Evolutionary conservation across 306 rosid species (phyloP).

Genomic region (Medicago ruthenica): DNA sequence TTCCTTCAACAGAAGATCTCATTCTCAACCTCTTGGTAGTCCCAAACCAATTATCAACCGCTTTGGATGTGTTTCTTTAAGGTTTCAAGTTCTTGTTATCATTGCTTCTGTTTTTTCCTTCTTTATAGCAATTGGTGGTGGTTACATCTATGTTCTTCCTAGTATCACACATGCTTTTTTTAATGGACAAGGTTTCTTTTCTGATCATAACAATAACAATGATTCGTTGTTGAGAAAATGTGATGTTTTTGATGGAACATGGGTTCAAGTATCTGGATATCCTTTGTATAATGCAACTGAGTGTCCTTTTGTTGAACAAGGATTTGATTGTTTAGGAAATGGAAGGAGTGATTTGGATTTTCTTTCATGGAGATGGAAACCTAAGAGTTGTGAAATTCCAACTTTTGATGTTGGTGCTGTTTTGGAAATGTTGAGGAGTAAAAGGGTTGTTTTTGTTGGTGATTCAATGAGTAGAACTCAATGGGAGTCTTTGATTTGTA

Average conservation of each 20-base stretch:
- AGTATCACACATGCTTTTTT: conserved; percentile 58
- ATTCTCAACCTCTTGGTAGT: conserved; percentile 43
- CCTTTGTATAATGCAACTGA: conserved; percentile 80
- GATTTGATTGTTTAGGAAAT: conserved; percentile 78
- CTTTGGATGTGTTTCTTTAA: conserved; percentile 58
- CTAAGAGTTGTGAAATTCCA: conserved; percentile 63
- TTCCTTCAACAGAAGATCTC: conserved; percentile 55
- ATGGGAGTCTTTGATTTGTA: conserved; percentile 88
- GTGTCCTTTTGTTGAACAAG: conserved; percentile 83
- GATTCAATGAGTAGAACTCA: conserved; percentile 96
- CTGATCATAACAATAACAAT: conserved; percentile 33
- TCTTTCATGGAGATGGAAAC: conserved; percentile 84
- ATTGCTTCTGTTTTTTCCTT: conserved; percentile 62
- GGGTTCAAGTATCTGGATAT: conserved; percentile 58
- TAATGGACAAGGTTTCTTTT: conserved; percentile 40
- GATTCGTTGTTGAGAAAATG: conserved; percentile 50
- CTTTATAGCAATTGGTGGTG: conserved; percentile 62
- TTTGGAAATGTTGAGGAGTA: conserved; percentile 65
- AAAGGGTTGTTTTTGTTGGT: conserved; percentile 83
- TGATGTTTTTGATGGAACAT: conserved; percentile 69
- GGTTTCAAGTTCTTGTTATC: conserved; percentile 60
- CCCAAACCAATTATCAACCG: conserved; percentile 53
- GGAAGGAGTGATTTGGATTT: conserved; percentile 70
- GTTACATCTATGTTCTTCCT: conserved; percentile 68
- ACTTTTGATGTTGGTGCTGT: conserved; percentile 55